Evolutionary conservation across 129 eudicot species (phyloP).

Genomic region (Flaveria trinervia): DNA sequence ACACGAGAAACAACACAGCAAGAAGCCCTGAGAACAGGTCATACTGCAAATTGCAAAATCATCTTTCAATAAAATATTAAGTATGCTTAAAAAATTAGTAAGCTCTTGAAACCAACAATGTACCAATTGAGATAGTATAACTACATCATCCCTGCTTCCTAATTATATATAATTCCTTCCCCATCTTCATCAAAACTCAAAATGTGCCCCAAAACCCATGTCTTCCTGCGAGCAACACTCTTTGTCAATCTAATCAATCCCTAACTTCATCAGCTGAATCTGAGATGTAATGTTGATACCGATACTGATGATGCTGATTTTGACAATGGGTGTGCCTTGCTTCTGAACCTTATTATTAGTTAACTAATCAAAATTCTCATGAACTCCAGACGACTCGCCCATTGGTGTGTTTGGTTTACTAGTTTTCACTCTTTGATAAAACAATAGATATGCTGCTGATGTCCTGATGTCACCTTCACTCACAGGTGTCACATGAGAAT

Average conservation of each 20-base stretch:
- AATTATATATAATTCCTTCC: constrained; percentile 7
- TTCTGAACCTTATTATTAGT: constrained; percentile 2
- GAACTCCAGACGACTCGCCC: constrained; percentile 58
- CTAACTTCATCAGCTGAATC: constrained; percentile 19
- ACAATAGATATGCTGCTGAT: constrained; percentile 92
- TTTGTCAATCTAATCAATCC: constrained; percentile 16
- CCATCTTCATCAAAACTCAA: constrained; percentile 19
- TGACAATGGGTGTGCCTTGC: constrained; percentile 1
- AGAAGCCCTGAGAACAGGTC: neutral
- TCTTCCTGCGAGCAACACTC: constrained; percentile 4
- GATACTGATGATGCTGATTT: constrained; percentile 4
- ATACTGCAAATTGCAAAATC: constrained; percentile 14
- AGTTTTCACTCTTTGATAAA: constrained; percentile 71
- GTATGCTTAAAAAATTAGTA: constrained; percentile 12
- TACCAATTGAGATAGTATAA: constrained; percentile 26
- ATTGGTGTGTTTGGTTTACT: constrained; percentile 20
- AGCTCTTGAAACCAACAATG: constrained; percentile 21
- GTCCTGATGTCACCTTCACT: constrained; percentile 82
- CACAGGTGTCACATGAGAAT: constrained; percentile 84
- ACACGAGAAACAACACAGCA: neutral
- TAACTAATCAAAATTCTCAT: constrained; percentile 37
- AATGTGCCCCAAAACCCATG: neutral
- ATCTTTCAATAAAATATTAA: constrained; percentile 10
- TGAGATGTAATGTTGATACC: neutral
- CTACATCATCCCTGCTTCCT: constrained; percentile 30